These are phyloP conservation scores for Lolium multiflorum DNA, from an alignment of 176 grass and related monocot genomes.

Conservation along the genomic window DNA sequence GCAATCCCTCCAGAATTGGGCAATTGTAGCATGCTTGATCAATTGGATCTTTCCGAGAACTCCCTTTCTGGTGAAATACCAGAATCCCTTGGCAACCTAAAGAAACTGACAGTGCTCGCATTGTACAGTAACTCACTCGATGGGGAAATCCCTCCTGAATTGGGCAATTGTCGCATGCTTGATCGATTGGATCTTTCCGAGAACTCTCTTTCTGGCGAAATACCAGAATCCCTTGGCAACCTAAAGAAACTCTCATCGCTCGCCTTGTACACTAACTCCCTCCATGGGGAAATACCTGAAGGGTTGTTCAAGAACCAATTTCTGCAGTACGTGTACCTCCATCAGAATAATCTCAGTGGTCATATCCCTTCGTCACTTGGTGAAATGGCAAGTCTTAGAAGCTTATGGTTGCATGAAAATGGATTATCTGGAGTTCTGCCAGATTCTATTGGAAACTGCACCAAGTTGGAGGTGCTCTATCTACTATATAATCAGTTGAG, in stretches of 20 bases:
- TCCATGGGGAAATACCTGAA: conserved; percentile 62
- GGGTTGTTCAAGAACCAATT: conserved; percentile 52
- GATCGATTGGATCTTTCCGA: conserved; percentile 55
- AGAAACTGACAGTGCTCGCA: conserved; percentile 34
- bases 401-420: conserved; percentile 53
- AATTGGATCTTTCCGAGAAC: conserved; percentile 63
- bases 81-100: conserved; percentile 56
- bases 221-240: conserved; percentile 63
- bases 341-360: conserved; percentile 62
- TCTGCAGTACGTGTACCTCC: conserved; percentile 57
- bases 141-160: conserved; percentile 61
- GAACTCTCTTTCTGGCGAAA: conserved; percentile 68
- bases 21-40: conserved; percentile 60
- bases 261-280: conserved; percentile 44
- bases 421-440: conserved; percentile 63
- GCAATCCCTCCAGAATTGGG: conserved; percentile 61
- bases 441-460: conserved; percentile 69
- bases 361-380: conserved; percentile 47
- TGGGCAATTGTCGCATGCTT: conserved; percentile 66
- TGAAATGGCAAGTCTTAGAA: conserved; percentile 49
- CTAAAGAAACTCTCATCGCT: conserved; percentile 47
- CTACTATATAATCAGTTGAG: conserved; percentile 63
- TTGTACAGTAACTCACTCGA: conserved; percentile 49
- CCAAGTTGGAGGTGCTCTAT: conserved; percentile 61
- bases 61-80: conserved; percentile 71